Conservation (phyloP, 805 yeast species). For the Lachancea mirantina region DNA sequence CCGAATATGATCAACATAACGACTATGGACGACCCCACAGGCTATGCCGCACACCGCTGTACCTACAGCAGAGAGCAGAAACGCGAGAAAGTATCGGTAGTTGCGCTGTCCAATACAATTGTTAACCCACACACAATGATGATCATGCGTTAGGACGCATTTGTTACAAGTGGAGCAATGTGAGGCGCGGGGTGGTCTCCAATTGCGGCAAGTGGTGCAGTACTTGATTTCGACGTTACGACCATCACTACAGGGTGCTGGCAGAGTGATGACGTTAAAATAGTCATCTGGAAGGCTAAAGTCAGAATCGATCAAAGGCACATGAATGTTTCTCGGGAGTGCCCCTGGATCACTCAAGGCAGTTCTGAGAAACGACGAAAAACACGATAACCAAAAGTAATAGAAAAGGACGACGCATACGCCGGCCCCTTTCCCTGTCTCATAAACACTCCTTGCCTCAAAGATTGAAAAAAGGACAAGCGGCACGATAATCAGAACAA, state of each 20-base stretch:
- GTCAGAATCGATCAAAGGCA: slow-evolving; percentile 34
- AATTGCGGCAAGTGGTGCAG: slow-evolving; percentile 57
- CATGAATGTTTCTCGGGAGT: slow-evolving; percentile 59
- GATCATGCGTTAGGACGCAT: slow-evolving; percentile 60
- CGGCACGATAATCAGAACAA: slow-evolving; percentile 35
- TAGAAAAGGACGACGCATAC: slow-evolving; percentile 43
- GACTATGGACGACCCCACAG: slow-evolving; percentile 17
- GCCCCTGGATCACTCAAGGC: slow-evolving; percentile 64
- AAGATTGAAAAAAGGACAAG: slow-evolving; percentile 49
- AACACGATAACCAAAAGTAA: slow-evolving; percentile 50
- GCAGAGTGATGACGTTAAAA: slow-evolving; percentile 42
- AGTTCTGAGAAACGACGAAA: slow-evolving; percentile 44
- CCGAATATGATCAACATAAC: too few species aligned
- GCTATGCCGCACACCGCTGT: slow-evolving; percentile 23
- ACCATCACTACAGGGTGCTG: slow-evolving; percentile 27
- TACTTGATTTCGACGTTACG: slow-evolving; percentile 40
- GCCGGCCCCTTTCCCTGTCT: slow-evolving; percentile 16
- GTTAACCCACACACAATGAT: slow-evolving; percentile 63
- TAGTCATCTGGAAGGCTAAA: slow-evolving; percentile 50
- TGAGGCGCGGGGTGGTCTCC: slow-evolving; percentile 72
- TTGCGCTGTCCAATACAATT: slow-evolving; percentile 74
- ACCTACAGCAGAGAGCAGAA: slow-evolving; percentile 36
- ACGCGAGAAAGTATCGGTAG: slow-evolving; percentile 52
- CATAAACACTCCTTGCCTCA: slow-evolving; percentile 32
- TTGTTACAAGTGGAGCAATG: slow-evolving; percentile 67